Evolutionary conservation across 371 early-diverging fungal species (phyloP), one percentile per base, ranked within the genome.

Genomic region (Mortierella sp.): DNA sequence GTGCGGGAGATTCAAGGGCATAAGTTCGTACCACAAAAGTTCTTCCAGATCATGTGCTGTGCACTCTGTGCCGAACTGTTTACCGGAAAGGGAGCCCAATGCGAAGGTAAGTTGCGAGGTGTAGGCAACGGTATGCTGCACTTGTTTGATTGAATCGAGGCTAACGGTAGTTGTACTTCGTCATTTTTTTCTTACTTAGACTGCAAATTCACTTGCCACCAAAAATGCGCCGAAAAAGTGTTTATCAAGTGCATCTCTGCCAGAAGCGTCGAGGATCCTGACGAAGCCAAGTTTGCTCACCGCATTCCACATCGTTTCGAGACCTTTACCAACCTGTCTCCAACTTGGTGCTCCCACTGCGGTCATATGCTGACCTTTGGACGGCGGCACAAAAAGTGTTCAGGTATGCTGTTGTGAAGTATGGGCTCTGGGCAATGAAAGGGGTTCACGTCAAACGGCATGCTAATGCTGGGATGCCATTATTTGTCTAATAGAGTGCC

Each of bases 331-430:
- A 94, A 92, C 69, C 89, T 95, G 74, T 93, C 93, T 28, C 94
- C 96, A 34, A 92, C 92, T 83, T 99, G 96, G 97, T 99, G 99
- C 88, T 93, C 94, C 77, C 98, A 99, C 86, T 99, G 98, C 90
- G 98, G 99, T n/a, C 92, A 93, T 71, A 94, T 97, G 93, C 90
- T 98, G 48, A 91, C 96, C 1, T 88, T 97, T 21, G 96, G 96
- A 24, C 90, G 92, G 44, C 90, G 92, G 2, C 84, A 91, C 69
- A 94, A 93, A 80, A 89, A 82, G 70, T 95, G 95, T 76, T 78
- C 89, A 13, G 92, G 92, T 92, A 89, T 43, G 21, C 19, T 14
- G 31, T 26, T 98, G 19, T 14, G 16, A 1, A 4, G 11, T 28
- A 13, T n/a, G 13, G 3, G 55, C 91, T 92, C 26, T 91, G 93